Evolutionary conservation across 2,329 filamentous ascomycete genomes (phyloP).

Genomic region (Neofusicoccum parvum): DNA sequence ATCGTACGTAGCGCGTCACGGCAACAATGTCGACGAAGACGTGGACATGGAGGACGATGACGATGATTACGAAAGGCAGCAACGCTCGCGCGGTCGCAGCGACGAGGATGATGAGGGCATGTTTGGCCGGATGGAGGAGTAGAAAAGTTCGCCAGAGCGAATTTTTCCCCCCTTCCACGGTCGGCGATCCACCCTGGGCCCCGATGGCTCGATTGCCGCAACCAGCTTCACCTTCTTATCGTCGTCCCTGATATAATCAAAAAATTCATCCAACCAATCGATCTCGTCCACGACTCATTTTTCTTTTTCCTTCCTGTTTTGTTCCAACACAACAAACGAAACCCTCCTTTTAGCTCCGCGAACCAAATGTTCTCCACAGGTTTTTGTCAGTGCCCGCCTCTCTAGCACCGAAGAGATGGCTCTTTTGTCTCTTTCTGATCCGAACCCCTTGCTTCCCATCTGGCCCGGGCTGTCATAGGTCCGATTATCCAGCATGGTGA

Average conservation of each 20-base stretch:
- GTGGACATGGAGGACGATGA: constrained; percentile 62
- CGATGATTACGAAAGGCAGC: constrained; percentile 58
- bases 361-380: constrained; percentile 5
- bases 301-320: constrained; percentile 8
- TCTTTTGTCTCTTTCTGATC: constrained; percentile 1
- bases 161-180: background rate
- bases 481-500: background rate
- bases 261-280: constrained; percentile 9
- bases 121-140: constrained; percentile 93
- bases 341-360: background rate
- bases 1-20: constrained; percentile 25
- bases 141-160: background rate
- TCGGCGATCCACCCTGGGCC: background rate
- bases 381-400: background rate
- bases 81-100: constrained; percentile 58
- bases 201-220: background rate
- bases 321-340: background rate
- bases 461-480: background rate
- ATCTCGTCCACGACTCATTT: background rate
- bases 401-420: constrained; percentile 25
- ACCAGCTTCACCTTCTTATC: background rate
- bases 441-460: background rate
- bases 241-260: constrained; percentile 10
- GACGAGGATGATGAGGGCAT: constrained; percentile 94
- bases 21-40: constrained; percentile 33